These are phyloP conservation scores for Polyplosphaeria fusca DNA, from an alignment of 495 filamentous ascomycete species.

Conservation along the genomic window DNA sequence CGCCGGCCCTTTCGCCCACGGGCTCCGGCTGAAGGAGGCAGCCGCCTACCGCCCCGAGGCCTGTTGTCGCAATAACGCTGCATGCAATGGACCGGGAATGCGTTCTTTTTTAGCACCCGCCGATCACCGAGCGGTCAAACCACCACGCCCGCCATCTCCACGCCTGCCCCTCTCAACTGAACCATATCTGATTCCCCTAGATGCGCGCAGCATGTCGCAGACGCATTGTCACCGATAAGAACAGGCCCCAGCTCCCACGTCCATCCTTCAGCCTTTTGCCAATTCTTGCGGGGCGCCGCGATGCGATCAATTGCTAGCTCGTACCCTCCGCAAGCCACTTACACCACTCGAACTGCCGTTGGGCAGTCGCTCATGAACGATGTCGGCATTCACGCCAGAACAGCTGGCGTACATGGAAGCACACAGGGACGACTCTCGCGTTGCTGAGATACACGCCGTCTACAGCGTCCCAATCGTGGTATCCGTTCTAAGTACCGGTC, in stretches of 20 bases:
- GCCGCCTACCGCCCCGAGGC: neutral
- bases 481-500: constrained; percentile 8
- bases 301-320: constrained; percentile 6
- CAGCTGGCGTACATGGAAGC: constrained; percentile 30
- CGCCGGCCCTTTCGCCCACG: neutral
- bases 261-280: neutral
- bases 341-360: neutral
- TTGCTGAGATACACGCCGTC: constrained; percentile 20
- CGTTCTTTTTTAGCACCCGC: constrained; percentile 9
- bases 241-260: neutral
- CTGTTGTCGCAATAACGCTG: constrained; percentile 10
- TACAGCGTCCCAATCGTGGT: constrained; percentile 26
- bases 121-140: neutral
- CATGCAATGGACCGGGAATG: neutral
- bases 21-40: constrained; percentile 4
- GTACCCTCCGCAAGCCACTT: neutral
- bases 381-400: constrained; percentile 30
- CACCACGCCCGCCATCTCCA: constrained; percentile 1
- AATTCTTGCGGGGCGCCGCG: neutral
- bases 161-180: neutral
- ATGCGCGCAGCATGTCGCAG: neutral
- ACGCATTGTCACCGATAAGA: constrained; percentile 11
- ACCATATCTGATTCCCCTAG: neutral
- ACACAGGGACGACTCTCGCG: constrained; percentile 24
- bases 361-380: constrained; percentile 9